These are phyloP conservation scores for Kregervanrija fluxuum DNA, from an alignment of 805 yeast genomes.

Conservation along the genomic window DNA sequence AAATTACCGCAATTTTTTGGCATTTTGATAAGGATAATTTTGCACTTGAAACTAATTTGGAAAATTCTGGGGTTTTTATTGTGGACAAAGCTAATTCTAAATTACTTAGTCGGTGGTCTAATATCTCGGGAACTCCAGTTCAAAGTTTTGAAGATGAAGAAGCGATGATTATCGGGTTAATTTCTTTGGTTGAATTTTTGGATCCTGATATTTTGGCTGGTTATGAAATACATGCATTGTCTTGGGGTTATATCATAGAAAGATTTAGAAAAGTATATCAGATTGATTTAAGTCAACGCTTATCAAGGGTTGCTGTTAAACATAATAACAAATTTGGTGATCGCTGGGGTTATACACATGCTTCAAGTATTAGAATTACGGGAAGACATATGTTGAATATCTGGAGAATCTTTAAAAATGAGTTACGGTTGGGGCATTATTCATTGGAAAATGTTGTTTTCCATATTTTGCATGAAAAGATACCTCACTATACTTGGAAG, in stretches of 20 bases:
- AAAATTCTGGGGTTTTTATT: conserved; percentile 32
- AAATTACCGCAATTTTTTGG: conserved; percentile 58
- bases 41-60: conserved; percentile 27
- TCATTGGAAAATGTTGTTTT: conserved; percentile 70
- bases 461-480: conserved; percentile 55
- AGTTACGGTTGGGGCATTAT: conserved; percentile 56
- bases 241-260: conserved; percentile 89
- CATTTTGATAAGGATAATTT: conserved; percentile 39
- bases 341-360: conserved; percentile 76
- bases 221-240: conserved; percentile 66
- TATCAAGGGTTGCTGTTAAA: conserved; percentile 52
- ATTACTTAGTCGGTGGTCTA: background rate
- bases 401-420: conserved; percentile 71
- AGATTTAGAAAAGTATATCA: conserved; percentile 41
- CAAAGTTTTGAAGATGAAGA: conserved; percentile 45
- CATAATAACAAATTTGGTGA: conserved; percentile 51
- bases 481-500: conserved; percentile 53
- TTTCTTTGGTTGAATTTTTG: conserved; percentile 45
- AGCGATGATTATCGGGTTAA: conserved; percentile 49
- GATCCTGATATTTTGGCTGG: conserved; percentile 92
- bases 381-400: conserved; percentile 83
- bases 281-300: conserved; percentile 45
- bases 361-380: conserved; percentile 56
- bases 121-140: conserved; percentile 19
- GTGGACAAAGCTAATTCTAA: background rate